These are phyloP conservation scores for Berberis thunbergii DNA, from an alignment of 164 flowering plant genomes.

Conservation along the genomic window DNA sequence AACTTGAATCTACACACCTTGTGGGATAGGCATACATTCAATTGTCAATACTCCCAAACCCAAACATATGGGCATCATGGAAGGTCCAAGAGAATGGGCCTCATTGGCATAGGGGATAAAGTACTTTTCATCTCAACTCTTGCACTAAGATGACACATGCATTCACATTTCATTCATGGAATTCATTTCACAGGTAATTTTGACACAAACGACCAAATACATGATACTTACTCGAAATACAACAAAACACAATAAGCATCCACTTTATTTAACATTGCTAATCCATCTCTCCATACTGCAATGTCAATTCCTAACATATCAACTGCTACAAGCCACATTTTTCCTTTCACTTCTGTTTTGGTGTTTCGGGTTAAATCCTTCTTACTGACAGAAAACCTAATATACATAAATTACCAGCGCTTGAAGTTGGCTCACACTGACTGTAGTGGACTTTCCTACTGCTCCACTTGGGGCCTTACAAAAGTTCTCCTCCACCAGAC, in stretches of 20 bases:
- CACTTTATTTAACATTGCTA: conserved; percentile 1
- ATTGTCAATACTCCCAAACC: too few species aligned
- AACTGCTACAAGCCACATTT: conserved; percentile 6
- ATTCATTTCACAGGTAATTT: too few species aligned
- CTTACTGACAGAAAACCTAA: not conserved
- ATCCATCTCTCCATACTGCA: not conserved
- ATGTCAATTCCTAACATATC: not conserved
- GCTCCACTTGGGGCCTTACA: conserved; percentile 49
- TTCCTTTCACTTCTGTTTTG: not conserved
- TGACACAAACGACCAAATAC: not conserved
- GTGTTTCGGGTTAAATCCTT: not conserved
- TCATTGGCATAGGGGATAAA: too few species aligned
- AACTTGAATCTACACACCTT: too few species aligned
- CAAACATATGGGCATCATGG: too few species aligned
- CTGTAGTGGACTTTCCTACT: conserved; percentile 17
- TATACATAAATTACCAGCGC: not conserved
- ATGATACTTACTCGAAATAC: not conserved
- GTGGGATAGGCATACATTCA: too few species aligned
- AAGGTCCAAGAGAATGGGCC: too few species aligned
- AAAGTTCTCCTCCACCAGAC: conserved; percentile 99
- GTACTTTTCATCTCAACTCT: too few species aligned
- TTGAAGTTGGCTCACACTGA: conserved; percentile 7
- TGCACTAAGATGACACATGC: too few species aligned
- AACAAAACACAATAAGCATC: not conserved
- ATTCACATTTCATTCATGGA: too few species aligned